Conservation (phyloP, 441 rosid species). For the Jatropha podagrica region DNA sequence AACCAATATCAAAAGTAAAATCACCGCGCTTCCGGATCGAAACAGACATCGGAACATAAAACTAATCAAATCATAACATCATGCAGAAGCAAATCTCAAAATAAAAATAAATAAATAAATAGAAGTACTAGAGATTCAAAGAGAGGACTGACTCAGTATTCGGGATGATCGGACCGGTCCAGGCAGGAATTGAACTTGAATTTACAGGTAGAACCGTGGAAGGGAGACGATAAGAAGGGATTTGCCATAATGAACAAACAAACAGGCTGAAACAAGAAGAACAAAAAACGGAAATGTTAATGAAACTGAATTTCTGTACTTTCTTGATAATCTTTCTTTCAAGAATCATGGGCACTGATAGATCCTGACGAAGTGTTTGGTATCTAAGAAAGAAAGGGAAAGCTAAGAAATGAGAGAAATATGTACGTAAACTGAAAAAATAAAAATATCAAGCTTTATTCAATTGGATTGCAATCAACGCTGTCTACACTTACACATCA, state of each 20-base stretch:
- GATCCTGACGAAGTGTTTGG: too few relatives aligned
- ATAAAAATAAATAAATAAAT: not conserved
- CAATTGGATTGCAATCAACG: too few relatives aligned
- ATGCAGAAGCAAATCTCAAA: not conserved
- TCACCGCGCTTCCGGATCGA: slow-evolving; percentile 5
- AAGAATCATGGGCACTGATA: too few relatives aligned
- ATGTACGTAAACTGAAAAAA: too few relatives aligned
- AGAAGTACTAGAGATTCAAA: not conserved
- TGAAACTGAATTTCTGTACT: too few relatives aligned
- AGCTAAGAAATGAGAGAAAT: too few relatives aligned
- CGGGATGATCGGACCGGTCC: slow-evolving; percentile 31
- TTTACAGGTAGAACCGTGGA: not conserved
- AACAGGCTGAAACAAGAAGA: not conserved
- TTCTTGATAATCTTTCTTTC: too few relatives aligned
- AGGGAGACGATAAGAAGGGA: not conserved
- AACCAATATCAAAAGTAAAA: not conserved
- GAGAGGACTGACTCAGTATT: slow-evolving; percentile 14
- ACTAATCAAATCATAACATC: not conserved
- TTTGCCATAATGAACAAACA: not conserved
- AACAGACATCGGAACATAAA: not conserved
- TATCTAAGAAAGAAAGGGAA: too few relatives aligned
- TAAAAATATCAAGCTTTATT: too few relatives aligned
- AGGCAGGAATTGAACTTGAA: slow-evolving; percentile 19
- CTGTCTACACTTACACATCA: too few relatives aligned
- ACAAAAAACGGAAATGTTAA: not conserved